Percentiles rank a stretch among this genome's conserved stretches.
These are phyloP conservation scores for Ilyonectria robusta DNA, from an alignment of 2,329 filamentous ascomycete genomes.

Conservation along the genomic window DNA sequence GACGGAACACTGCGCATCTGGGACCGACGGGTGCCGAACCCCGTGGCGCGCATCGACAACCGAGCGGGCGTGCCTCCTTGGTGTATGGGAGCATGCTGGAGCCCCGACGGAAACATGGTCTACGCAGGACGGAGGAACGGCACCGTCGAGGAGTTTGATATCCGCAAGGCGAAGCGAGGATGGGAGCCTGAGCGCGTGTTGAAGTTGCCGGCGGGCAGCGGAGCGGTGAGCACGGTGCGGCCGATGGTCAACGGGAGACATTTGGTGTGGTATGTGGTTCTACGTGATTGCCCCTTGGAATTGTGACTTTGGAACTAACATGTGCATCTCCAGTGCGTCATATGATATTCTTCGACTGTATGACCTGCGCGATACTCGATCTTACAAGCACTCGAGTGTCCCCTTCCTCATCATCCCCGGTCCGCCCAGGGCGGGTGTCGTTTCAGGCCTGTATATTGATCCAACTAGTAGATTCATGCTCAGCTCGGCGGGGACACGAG, in stretches of 20 bases:
- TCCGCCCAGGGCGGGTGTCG: conserved; percentile 85
- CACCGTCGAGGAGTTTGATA: conserved; percentile 93
- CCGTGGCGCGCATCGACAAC: conserved; percentile 84
- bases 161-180: conserved; percentile 79
- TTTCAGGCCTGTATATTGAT: conserved; percentile 88
- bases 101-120: conserved; percentile 93
- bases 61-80: conserved; percentile 86
- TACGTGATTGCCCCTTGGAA: not conserved
- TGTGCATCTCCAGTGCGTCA: conserved; percentile 76
- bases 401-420: conserved; percentile 98
- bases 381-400: conserved; percentile 81
- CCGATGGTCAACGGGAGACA: conserved; percentile 95
- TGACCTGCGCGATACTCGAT: conserved; percentile 79
- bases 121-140: conserved; percentile 93
- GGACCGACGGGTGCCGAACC: conserved; percentile 84
- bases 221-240: conserved; percentile 87
- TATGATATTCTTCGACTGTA: conserved; percentile 95
- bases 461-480: conserved; percentile 92
- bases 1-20: conserved; percentile 93
- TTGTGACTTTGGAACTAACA: not conserved
- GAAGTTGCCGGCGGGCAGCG: conserved; percentile 90
- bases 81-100: conserved; percentile 99
- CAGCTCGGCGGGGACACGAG: conserved; percentile 89
- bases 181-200: conserved; percentile 84
- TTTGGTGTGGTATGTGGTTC: conserved; percentile 76